Evolutionary conservation across 495 filamentous ascomycete species (phyloP).

Genomic region (Hypoxylon subgilvum): DNA sequence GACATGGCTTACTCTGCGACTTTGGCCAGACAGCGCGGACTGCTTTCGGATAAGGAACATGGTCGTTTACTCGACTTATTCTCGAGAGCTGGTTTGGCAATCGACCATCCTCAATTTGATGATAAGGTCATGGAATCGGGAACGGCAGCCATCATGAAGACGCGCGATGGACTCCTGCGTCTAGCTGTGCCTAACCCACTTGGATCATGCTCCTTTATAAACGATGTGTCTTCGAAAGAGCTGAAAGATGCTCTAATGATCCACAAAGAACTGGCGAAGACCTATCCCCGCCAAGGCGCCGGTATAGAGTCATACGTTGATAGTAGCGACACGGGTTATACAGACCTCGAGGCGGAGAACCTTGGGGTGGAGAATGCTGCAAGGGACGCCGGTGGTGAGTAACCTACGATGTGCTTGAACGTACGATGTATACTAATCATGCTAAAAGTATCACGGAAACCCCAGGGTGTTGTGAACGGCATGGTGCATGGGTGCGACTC

Average conservation of each 20-base stretch:
- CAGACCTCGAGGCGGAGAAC: conserved; percentile 30
- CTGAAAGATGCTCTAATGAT: conserved; percentile 56
- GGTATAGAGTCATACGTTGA: conserved; percentile 69
- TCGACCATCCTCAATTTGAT: conserved; percentile 67
- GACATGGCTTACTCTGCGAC: conserved; percentile 73
- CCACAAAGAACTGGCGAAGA: conserved; percentile 62
- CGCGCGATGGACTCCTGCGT: conserved; percentile 64
- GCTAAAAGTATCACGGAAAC: background rate
- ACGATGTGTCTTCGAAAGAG: conserved; percentile 58
- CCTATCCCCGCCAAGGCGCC: conserved; percentile 61
- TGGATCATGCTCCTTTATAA: conserved; percentile 63
- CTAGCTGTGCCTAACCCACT: conserved; percentile 64
- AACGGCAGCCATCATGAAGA: conserved; percentile 67
- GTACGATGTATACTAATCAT: too few species aligned
- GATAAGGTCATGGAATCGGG: conserved; percentile 63
- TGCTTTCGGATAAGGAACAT: conserved; percentile 60
- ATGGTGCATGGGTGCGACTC: background rate
- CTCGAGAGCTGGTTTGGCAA: conserved; percentile 65
- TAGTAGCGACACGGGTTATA: conserved; percentile 61
- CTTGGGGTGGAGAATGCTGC: conserved; percentile 7
- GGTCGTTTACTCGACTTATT: conserved; percentile 62
- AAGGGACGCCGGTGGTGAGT: conserved; percentile 16
- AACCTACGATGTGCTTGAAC: too few species aligned
- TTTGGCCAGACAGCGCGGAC: conserved; percentile 58
- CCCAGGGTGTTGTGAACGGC: background rate